Evolutionary conservation across 73 alveolate species (phyloP).

Genomic region (Paramecium sonneborni): DNA sequence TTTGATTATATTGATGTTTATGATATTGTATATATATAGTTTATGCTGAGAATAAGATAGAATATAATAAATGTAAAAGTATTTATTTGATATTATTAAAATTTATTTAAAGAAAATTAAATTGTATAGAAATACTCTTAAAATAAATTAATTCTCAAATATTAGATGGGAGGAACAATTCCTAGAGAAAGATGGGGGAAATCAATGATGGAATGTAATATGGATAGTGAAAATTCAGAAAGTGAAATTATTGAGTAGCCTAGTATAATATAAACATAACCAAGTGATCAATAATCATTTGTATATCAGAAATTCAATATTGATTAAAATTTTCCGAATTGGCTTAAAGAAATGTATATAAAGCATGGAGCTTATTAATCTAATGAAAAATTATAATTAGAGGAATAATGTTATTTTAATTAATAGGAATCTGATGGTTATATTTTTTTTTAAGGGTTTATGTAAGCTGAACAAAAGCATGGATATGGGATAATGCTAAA

Average conservation of each 20-base stretch:
- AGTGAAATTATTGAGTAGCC: not conserved
- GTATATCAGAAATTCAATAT: not conserved
- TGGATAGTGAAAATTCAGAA: not conserved
- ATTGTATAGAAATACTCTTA: not conserved
- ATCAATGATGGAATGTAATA: not conserved
- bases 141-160: not conserved
- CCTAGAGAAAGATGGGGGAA: not conserved
- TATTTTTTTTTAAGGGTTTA: not conserved
- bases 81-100: not conserved
- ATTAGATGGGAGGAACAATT: not conserved
- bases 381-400: not conserved
- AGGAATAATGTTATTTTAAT: not conserved
- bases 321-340: not conserved
- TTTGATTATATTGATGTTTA: no score
- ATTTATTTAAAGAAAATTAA: not conserved
- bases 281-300: not conserved
- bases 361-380: not conserved
- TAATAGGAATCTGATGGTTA: not conserved
- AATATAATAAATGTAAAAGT: not conserved
- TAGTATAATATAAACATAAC: no score
- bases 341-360: not conserved
- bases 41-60: not conserved
- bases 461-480: not conserved
- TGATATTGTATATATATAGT: not conserved
- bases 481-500: not conserved